Base-by-base conservation (phyloP, 208 protist genomes). In the Trypanosoma rangeli region DNA sequence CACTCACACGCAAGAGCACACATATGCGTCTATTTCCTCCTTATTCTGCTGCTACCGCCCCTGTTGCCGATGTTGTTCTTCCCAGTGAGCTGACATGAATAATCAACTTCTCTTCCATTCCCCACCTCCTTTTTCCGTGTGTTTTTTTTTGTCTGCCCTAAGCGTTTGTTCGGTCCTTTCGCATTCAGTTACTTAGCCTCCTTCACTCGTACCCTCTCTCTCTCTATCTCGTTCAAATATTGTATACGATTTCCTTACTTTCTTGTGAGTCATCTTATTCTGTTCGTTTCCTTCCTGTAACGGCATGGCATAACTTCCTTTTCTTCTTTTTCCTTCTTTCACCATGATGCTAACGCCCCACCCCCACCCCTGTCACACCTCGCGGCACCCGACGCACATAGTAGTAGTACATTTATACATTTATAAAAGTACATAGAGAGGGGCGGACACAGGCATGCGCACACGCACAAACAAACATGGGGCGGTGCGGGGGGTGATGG, bases 401-500 rank as follows among this genome's bases (percentile, higher is more conserved):
- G 33, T 9, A 37, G 33, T 7, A 37, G 31, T 65, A 65, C 49
- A 65, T 65, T 44, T 65, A 52, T 65, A 65, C 18, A 50, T 64
- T 37, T 65, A n/a, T 52, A n/a, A n/a, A 65, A 53, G 50, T 46
- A 56, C 60, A 65, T 28, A 56, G 9, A 54, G 50, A 65, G 48
- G 50, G 33, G 50, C 4, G 28, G 15, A 65, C 22, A 54, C 8
- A 29, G 16, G 50, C 28, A 33, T 65, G 3, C 22, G 60, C 26
- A 28, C 60, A 65, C 18, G 64, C 53, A 66, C 1, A 55, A 1
- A 37, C 33, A 37, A 2, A 37, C 33, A 37, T 7, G 2, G 33
- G 33, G 7, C 33, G 7, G 33, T 2, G 33, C 33, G 33, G 33
- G 33, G 33, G 2, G 33, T 7, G 33, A 37, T 7, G 33, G 33